Base-by-base conservation (phyloP, 2,329 filamentous ascomycete species). In the Pseudocercospora macadamiae region DNA sequence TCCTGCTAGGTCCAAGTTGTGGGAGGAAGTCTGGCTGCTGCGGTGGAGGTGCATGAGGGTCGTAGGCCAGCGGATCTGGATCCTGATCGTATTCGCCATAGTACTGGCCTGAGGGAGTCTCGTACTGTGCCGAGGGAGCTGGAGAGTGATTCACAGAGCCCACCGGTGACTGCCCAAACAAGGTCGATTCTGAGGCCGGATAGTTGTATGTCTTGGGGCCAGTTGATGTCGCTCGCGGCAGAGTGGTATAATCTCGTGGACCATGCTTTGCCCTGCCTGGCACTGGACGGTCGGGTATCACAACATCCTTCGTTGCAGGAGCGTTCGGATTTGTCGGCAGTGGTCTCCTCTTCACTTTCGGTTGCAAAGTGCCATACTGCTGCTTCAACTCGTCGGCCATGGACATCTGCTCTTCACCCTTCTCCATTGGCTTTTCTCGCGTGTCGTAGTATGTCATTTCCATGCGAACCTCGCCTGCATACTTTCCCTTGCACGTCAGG, bases 371-470 rank as follows among this genome's bases (percentile, higher is more conserved):
- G 16, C 64, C 64, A 55, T 66, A 66, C 48, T 63, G 57, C 59
- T 62, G 62, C 63, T 60, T 63, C 39, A 66, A 32, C 42, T 71
- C 69, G 21, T 71, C 68, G 18, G 66, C 67, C 7, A 64, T 63
- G 6, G 64, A 63, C 45, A 60, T 64, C 45, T 60, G 87, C 61
- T 85, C 82, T 26, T 74, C 75, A 6, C 77, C 77, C 1, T 82
- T 77, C 76, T 89, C 92, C 60, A 96, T 91, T 10, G 83, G 83
- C 76, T 95, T 95, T 18, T 91, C 89, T 23, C 93, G 84, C 56
- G 84, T 87, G 74, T 99, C 95, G 79, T 97, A 99, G 77, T 89
- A 99, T 39, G 95, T 99, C 76, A 97, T 88, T 77, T 99, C 95
- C 64, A 99, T 88, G 66, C 93, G 85, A 64, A 99, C 87, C 74